These are phyloP conservation scores for Pythium aristosporum DNA, from an alignment of 352 stramenopile species.

Conservation along the genomic window DNA sequence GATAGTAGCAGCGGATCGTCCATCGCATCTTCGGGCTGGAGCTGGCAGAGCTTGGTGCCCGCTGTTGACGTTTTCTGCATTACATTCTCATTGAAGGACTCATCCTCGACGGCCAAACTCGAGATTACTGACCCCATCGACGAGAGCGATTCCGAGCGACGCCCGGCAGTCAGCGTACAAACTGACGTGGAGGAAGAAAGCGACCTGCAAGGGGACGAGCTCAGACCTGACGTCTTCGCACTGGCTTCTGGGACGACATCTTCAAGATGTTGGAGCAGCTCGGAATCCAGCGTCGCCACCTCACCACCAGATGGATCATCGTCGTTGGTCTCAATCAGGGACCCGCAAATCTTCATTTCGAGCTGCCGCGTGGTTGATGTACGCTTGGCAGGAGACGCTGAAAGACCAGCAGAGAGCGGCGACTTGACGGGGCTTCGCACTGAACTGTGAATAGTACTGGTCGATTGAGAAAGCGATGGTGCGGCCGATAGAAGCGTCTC, in stretches of 20 bases:
- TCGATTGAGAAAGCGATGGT: background rate
- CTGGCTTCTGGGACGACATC: background rate
- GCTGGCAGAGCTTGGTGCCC: background rate
- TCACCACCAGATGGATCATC: background rate
- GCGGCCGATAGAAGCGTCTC: background rate
- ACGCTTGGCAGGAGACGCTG: slow-evolving; percentile 16
- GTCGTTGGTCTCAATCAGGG: background rate
- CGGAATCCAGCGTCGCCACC: slow-evolving; percentile 2
- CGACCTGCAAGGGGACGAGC: slow-evolving; percentile 10
- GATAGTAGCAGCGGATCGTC: background rate
- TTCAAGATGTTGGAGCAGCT: slow-evolving; percentile 11
- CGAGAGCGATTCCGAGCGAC: slow-evolving; percentile 17
- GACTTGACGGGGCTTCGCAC: slow-evolving; percentile 17
- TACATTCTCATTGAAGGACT: background rate
- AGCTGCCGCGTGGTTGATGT: slow-evolving; percentile 23
- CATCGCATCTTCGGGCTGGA: background rate
- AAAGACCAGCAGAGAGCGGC: background rate
- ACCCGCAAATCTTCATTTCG: slow-evolving; percentile 32
- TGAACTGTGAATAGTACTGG: slow-evolving; percentile 9
- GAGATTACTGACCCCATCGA: slow-evolving; percentile 3
- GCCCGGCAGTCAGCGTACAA: background rate
- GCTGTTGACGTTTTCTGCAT: background rate
- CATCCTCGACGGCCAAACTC: background rate
- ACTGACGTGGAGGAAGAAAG: slow-evolving; percentile 4
- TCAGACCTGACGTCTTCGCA: background rate